A percentile compares a stretch with the other conserved stretches of the same genome.
phyloP scores from a whole-genome alignment of 179 eudicot genomes.

The Gypsophila paniculata region DNA sequence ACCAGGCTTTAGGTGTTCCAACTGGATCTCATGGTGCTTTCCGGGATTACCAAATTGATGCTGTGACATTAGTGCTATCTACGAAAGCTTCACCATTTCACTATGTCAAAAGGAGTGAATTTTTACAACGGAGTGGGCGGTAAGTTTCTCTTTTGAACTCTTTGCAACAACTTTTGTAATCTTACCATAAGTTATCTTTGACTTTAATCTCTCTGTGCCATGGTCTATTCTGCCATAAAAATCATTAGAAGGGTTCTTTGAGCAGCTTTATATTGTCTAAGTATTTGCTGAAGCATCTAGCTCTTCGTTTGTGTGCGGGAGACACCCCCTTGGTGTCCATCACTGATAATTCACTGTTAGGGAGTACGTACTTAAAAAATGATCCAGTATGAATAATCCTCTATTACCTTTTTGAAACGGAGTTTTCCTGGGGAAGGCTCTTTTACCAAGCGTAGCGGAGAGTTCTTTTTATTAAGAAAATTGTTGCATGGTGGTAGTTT shows the following conservation, averaged over 20 bases:
- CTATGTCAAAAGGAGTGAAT: conserved; percentile 43
- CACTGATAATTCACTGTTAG: not conserved
- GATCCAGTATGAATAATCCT: not conserved
- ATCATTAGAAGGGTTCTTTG: not conserved
- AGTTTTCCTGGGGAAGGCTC: not conserved
- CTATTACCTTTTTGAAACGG: not conserved
- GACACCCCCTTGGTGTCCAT: not conserved
- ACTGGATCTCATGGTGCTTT: conserved; percentile 96
- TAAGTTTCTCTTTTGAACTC: conserved; percentile 31
- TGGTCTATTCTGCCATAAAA: not conserved
- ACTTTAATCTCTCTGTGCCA: not conserved
- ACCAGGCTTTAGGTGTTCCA: conserved; percentile 89
- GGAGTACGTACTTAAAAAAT: no score
- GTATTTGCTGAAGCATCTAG: no score
- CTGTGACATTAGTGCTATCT: conserved; percentile 75
- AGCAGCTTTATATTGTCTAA: not conserved
- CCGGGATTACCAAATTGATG: conserved; percentile 97
- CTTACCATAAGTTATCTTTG: not conserved
- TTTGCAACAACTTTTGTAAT: not conserved
- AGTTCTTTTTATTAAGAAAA: not conserved
- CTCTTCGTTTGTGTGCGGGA: not conserved
- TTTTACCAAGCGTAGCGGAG: not conserved
- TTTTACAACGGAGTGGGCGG: conserved; percentile 76
- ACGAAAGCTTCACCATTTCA: conserved; percentile 43
- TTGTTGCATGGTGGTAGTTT: not conserved